Evolutionary conservation across 495 filamentous ascomycete genomes (phyloP).

Genomic region (Paragyromitra xinjiangensis): DNA sequence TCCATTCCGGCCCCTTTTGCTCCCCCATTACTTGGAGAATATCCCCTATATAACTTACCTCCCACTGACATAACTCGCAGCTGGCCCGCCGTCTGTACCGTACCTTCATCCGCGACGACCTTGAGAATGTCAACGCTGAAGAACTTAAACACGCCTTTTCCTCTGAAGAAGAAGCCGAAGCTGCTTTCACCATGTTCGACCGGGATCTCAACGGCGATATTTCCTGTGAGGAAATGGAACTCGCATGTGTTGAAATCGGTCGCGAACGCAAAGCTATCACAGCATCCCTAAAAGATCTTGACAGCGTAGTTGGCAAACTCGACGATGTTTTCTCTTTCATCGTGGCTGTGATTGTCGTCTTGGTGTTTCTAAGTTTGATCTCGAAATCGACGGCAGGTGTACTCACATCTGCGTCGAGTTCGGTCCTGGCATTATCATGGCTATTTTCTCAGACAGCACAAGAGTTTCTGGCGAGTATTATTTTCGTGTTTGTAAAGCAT

Average conservation of each 20-base stretch:
- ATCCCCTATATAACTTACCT: neutral
- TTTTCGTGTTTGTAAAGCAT: conserved; percentile 98
- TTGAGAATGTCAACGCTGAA: conserved; percentile 76
- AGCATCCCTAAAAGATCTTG: conserved; percentile 90
- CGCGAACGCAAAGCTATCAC: conserved; percentile 95
- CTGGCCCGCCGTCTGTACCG: conserved; percentile 91
- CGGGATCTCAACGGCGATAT: conserved; percentile 97
- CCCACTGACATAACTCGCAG: conserved; percentile 31
- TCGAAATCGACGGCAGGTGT: conserved; percentile 86
- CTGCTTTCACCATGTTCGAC: conserved; percentile 92
- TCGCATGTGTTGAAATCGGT: conserved; percentile 92
- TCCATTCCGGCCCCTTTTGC: neutral
- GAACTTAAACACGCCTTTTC: conserved; percentile 83
- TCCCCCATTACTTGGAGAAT: neutral
- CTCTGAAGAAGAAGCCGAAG: conserved; percentile 86
- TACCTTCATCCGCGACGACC: conserved; percentile 78
- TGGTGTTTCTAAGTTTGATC: conserved; percentile 88
- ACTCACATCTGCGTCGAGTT: conserved; percentile 84
- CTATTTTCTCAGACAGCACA: conserved; percentile 90
- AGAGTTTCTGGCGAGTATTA: conserved; percentile 88
- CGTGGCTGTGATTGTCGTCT: conserved; percentile 76
- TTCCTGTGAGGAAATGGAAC: conserved; percentile 92
- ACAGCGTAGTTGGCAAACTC: conserved; percentile 92
- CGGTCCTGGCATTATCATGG: conserved; percentile 88
- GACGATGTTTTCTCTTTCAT: conserved; percentile 88